phyloP scores from a whole-genome alignment of 331 rosid species.

The Cucumis variabilis region DNA sequence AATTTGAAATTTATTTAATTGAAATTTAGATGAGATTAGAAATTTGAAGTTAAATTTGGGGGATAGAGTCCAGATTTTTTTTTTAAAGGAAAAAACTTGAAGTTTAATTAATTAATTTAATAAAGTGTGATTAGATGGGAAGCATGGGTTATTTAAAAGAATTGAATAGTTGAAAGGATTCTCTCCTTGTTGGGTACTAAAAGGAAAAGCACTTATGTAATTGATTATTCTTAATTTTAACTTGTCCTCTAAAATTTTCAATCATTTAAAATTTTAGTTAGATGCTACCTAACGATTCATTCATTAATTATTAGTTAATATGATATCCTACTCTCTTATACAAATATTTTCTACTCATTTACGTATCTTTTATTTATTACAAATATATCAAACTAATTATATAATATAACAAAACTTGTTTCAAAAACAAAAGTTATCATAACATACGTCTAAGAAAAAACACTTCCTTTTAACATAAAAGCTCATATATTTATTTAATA shows the following conservation, averaged over 20 bases:
- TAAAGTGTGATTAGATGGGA: not conserved
- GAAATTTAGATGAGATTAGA: not conserved
- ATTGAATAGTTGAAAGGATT: constrained; percentile 14
- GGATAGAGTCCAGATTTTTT: not conserved
- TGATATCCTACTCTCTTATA: not conserved
- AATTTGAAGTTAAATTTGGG: too few species aligned
- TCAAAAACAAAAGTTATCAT: too few species aligned
- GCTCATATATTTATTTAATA: too few species aligned
- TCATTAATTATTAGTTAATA: not conserved
- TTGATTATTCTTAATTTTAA: not conserved
- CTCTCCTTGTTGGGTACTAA: constrained; percentile 5
- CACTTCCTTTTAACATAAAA: too few species aligned
- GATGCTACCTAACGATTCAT: not conserved
- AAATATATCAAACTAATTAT: too few species aligned
- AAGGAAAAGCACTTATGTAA: not conserved
- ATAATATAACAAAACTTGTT: too few species aligned
- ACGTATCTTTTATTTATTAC: not conserved
- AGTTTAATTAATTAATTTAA: not conserved
- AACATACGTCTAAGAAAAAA: too few species aligned
- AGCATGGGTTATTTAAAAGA: not conserved
- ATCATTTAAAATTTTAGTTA: not conserved
- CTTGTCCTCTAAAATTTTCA: not conserved
- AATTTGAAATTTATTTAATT: too few species aligned
- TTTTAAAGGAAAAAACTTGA: not conserved
- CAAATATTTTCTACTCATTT: not conserved